Conservation (phyloP, 2,329 filamentous ascomycete species). For the Ceratocystis huliohia region DNA sequence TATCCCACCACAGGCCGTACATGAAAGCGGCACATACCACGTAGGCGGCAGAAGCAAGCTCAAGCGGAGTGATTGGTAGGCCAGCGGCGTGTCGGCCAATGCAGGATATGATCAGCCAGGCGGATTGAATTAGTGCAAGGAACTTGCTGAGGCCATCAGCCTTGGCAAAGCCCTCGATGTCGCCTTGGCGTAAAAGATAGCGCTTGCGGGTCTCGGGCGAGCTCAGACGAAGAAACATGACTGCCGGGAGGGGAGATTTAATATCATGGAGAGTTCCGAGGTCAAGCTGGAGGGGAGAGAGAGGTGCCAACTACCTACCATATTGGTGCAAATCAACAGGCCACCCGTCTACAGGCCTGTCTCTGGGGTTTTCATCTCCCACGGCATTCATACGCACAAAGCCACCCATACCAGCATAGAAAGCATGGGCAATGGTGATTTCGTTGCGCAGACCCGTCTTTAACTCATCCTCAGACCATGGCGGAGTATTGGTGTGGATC, state of each 20-base stretch:
- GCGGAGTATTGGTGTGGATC: neutral
- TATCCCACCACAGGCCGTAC: conserved; percentile 28
- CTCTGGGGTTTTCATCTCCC: neutral
- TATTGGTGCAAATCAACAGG: conserved; percentile 14
- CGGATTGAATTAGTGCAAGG: conserved; percentile 29
- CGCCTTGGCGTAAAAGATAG: conserved; percentile 17
- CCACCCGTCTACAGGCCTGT: neutral
- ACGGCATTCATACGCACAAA: conserved; percentile 22
- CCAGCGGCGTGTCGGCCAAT: conserved; percentile 26
- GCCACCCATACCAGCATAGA: conserved; percentile 27
- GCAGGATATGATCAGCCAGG: conserved; percentile 30
- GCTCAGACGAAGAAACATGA: conserved; percentile 9
- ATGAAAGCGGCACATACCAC: conserved; percentile 28
- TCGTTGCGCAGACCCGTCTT: conserved; percentile 12
- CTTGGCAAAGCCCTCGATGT: conserved; percentile 30
- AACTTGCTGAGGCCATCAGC: conserved; percentile 28
- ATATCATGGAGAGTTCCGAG: neutral
- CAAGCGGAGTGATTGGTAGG: conserved; percentile 29
- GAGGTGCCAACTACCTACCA: neutral
- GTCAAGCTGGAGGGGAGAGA: neutral
- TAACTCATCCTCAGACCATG: conserved; percentile 4
- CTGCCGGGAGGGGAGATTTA: neutral
- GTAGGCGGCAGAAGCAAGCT: conserved; percentile 29
- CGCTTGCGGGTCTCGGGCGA: neutral
- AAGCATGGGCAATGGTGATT: conserved; percentile 27